Evolutionary conservation across 805 yeast species (phyloP), one percentile per base, ranked within the genome.

Genomic region (Yamadazyma scolyti): DNA sequence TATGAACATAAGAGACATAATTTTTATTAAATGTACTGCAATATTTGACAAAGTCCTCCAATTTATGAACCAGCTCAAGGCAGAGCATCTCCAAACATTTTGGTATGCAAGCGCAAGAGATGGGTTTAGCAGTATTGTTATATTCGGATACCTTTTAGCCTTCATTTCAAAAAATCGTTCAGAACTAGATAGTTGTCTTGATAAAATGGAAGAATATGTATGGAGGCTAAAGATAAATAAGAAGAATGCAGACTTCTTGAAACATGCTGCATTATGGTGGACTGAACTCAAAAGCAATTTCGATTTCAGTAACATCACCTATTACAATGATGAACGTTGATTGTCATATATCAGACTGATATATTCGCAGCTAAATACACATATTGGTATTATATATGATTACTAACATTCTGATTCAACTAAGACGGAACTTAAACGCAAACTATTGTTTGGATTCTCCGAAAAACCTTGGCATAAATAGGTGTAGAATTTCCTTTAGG

Each of bases 11-110:
- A 2, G 66, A 96, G 49, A 65, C 87, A 14, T 59, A 74, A 10
- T 95, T 94, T 0, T 83, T 95, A 1, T 74, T 82, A 39, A 90
- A 82, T 36, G 83, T 84, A 53, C 77, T 82, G n/a, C 62, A 79
- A 28, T 31, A 3, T 29, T 38, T 15, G 36, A 38, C 23, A 34
- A 29, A 15, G 25, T 34, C 2, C 24, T 38, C n/a, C 22, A 28
- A 13, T 38, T 38, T 21, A 23, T 34, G 23, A 34, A 29, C 28
- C 79, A 77, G 36, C 65, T 89, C 52, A 79, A 78, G 44, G 80
- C 82, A 9, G 95, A 87, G 43, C 94, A 87, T 47, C 67, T 85
- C 25, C 88, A 80, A 49, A 76, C 95, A 5, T 88, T 87, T 54
- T 89, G 96, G 96, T 90, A 85, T 57, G 75, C 87, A 2, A 38